Conservation (phyloP, 2,329 filamentous ascomycete species). For the Neofusicoccum parvum region DNA sequence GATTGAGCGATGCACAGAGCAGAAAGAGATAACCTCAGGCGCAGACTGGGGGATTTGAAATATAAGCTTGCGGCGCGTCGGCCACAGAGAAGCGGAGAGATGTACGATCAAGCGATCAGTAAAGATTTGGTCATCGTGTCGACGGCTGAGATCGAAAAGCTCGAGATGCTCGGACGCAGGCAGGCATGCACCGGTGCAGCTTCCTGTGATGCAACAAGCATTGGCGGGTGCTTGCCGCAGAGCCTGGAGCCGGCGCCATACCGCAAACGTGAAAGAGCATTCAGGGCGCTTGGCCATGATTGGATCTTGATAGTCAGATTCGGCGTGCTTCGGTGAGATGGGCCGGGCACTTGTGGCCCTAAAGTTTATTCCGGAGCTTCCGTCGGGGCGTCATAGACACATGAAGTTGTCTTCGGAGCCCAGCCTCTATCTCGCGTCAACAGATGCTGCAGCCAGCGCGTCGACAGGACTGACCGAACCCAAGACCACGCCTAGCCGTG, state of each 20-base stretch:
- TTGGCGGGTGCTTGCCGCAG: slow-evolving; percentile 15
- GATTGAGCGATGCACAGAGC: neutral
- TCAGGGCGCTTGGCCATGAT: neutral
- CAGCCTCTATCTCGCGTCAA: no score
- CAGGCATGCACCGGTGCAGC: neutral
- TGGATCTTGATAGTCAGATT: neutral
- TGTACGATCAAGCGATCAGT: slow-evolving; percentile 15
- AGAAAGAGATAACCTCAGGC: neutral
- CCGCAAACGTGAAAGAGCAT: neutral
- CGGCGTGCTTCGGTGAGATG: neutral
- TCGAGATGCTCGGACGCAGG: neutral
- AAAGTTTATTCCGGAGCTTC: neutral
- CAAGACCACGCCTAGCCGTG: no score
- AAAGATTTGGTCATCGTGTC: neutral
- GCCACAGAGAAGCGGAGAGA: neutral
- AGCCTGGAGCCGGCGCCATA: slow-evolving; percentile 10
- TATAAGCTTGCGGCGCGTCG: neutral
- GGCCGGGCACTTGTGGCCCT: neutral
- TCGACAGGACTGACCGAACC: no score
- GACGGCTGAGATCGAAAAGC: neutral
- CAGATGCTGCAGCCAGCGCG: no score
- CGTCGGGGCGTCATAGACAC: neutral
- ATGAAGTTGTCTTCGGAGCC: neutral
- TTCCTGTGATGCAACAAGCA: slow-evolving; percentile 4
- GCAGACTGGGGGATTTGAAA: neutral